phyloP scores from a whole-genome alignment of 306 rosid genomes.

The Cercis canadensis region DNA sequence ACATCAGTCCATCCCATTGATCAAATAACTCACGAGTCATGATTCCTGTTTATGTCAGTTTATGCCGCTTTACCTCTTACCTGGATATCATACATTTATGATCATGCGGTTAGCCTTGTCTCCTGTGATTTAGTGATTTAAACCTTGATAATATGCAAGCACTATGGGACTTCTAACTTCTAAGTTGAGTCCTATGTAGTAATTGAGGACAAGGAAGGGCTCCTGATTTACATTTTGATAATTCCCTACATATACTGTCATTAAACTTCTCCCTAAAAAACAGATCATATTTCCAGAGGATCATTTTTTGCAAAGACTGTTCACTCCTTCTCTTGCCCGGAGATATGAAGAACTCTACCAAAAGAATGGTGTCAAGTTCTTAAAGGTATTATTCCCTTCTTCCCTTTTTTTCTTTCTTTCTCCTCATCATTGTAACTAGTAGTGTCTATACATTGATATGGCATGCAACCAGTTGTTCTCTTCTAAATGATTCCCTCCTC shows the following conservation, averaged over 20 bases:
- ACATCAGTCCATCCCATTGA: no score
- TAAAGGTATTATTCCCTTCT: slow-evolving; percentile 59
- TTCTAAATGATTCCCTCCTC: not conserved
- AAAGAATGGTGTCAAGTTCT: slow-evolving; percentile 83
- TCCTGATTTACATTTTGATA: no score
- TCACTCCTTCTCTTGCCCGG: slow-evolving; percentile 86
- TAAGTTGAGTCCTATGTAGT: not conserved
- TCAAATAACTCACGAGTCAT: no score
- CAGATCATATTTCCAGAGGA: slow-evolving; percentile 71
- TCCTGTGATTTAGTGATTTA: slow-evolving; percentile 23
- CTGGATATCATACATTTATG: not conserved
- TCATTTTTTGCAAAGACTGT: slow-evolving; percentile 80
- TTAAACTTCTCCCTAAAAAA: no score
- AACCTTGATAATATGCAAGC: slow-evolving; percentile 10
- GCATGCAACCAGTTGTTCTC: slow-evolving; percentile 14
- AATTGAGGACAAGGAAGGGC: not conserved
- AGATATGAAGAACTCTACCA: slow-evolving; percentile 90
- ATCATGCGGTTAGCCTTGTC: slow-evolving; percentile 2
- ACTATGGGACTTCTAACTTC: not conserved
- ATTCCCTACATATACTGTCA: no score
- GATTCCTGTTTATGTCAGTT: not conserved
- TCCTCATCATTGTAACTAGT: slow-evolving; percentile 1
- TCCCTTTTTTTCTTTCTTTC: slow-evolving; percentile 36
- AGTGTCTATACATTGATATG: slow-evolving; percentile 7
- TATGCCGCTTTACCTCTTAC: not conserved